Evolutionary conservation across 2,329 filamentous ascomycete species (phyloP).

Genomic region (Hymenoscyphus salicellus): DNA sequence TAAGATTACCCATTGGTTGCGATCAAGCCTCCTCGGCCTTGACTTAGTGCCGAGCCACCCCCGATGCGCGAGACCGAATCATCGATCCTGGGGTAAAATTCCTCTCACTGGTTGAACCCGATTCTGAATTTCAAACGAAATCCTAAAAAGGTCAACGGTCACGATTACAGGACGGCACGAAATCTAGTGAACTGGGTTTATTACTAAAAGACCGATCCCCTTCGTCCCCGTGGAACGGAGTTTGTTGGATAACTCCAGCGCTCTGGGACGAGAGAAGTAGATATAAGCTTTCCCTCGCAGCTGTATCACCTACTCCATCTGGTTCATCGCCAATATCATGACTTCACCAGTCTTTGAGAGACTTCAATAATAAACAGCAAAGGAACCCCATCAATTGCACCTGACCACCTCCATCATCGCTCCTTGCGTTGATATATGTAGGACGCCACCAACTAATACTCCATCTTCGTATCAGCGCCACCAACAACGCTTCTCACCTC

Average conservation of each 20-base stretch:
- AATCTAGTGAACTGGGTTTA: background rate
- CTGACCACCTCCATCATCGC: background rate
- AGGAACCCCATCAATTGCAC: background rate
- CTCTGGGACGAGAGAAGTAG: background rate
- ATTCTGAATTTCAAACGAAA: background rate
- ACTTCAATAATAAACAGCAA: background rate
- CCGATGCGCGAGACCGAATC: background rate
- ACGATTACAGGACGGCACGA: background rate
- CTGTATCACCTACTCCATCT: background rate
- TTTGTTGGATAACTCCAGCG: background rate
- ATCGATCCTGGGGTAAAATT: background rate
- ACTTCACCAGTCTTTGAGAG: background rate
- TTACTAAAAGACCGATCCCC: background rate
- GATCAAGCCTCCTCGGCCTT: background rate
- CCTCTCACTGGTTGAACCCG: background rate
- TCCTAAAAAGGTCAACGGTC: too few species aligned
- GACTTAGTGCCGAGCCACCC: constrained; percentile 7
- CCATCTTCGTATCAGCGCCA: background rate
- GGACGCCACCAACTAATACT: background rate
- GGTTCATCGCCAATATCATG: background rate
- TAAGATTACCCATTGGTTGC: background rate
- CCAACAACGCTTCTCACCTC: background rate
- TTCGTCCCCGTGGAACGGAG: background rate
- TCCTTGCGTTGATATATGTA: background rate
- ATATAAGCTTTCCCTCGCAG: background rate